A percentile compares a stretch with the other conserved stretches of the same genome.
Evolutionary conservation across 768 basidiomycete genomes (phyloP).

Genomic region (Tephrocybe sp.): DNA sequence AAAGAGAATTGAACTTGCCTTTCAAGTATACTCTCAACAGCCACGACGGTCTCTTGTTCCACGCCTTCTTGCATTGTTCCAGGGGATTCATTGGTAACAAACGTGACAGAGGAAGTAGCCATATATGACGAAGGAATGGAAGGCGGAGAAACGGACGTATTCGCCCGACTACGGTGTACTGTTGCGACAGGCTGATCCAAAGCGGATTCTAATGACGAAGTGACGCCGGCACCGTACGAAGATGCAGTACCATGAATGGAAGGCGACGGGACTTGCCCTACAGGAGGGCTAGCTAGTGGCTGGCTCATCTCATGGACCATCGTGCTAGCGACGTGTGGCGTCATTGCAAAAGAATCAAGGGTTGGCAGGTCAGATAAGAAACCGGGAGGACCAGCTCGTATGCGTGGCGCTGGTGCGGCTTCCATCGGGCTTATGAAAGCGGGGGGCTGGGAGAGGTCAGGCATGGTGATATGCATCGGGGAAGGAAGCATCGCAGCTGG

Average conservation of each 20-base stretch:
- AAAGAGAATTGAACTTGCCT: constrained; percentile 40
- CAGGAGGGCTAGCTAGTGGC: constrained; percentile 32
- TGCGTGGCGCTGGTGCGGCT: constrained; percentile 22
- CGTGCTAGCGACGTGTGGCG: constrained; percentile 31
- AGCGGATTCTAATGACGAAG: constrained; percentile 46
- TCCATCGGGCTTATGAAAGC: constrained; percentile 39
- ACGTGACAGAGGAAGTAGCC: constrained; percentile 25
- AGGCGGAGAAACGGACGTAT: constrained; percentile 31
- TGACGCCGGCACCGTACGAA: constrained; percentile 35
- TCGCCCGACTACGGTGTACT: constrained; percentile 36
- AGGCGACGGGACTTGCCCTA: constrained; percentile 37
- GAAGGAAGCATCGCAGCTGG: constrained; percentile 20
- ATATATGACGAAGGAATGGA: constrained; percentile 17
- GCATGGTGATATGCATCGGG: constrained; percentile 38
- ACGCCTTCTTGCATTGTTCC: constrained; percentile 24
- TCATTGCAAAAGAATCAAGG: constrained; percentile 32
- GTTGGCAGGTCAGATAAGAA: constrained; percentile 43
- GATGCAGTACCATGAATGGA: constrained; percentile 38
- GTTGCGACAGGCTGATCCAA: constrained; percentile 37
- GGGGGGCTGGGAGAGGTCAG: constrained; percentile 33
- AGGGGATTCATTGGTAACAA: constrained; percentile 16
- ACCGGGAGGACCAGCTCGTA: constrained; percentile 31
- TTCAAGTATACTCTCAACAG: constrained; percentile 50
- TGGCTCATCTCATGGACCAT: constrained; percentile 38
- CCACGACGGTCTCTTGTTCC: constrained; percentile 33